Evolutionary conservation across 129 eudicot species (phyloP).

Genomic region (Artemisia argyi): DNA sequence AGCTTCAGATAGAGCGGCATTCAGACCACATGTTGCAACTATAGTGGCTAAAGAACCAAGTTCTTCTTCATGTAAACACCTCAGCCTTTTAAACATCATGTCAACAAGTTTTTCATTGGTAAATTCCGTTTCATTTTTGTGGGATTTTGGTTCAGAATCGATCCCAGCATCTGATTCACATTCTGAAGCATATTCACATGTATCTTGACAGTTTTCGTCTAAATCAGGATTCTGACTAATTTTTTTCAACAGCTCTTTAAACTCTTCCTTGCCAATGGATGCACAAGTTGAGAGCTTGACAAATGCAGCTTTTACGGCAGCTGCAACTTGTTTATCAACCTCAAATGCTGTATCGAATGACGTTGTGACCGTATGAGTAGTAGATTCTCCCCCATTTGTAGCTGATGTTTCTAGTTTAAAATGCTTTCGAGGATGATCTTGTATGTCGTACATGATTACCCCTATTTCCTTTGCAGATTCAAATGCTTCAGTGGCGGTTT

Average conservation of each 20-base stretch:
- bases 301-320: conserved; percentile 87
- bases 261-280: conserved; percentile 67
- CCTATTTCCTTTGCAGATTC: conserved; percentile 88
- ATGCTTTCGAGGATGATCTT: conserved; percentile 50
- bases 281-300: conserved; percentile 63
- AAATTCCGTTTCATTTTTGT: conserved; percentile 22
- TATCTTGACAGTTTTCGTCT: conserved; percentile 41
- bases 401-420: conserved; percentile 64
- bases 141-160: conserved; percentile 25
- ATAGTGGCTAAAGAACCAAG: conserved; percentile 88
- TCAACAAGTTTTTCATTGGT: conserved; percentile 45
- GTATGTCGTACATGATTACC: conserved; percentile 77
- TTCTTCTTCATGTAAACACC: conserved; percentile 71
- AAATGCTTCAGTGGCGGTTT: conserved; percentile 66
- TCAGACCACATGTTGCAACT: conserved; percentile 93
- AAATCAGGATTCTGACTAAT: conserved; percentile 80
- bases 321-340: conserved; percentile 95
- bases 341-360: conserved; percentile 90
- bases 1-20: conserved; percentile 72
- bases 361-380: conserved; percentile 56
- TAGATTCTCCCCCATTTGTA: conserved; percentile 46
- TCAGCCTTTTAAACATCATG: conserved; percentile 77
- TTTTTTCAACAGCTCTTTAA: conserved; percentile 60
- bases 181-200: conserved; percentile 47
- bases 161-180: conserved; percentile 34